A percentile compares a stretch with the other conserved stretches of the same genome.
Evolutionary conservation across 2,329 filamentous ascomycete genomes (phyloP).

Genomic region (Allantophomopsis cytisporea): DNA sequence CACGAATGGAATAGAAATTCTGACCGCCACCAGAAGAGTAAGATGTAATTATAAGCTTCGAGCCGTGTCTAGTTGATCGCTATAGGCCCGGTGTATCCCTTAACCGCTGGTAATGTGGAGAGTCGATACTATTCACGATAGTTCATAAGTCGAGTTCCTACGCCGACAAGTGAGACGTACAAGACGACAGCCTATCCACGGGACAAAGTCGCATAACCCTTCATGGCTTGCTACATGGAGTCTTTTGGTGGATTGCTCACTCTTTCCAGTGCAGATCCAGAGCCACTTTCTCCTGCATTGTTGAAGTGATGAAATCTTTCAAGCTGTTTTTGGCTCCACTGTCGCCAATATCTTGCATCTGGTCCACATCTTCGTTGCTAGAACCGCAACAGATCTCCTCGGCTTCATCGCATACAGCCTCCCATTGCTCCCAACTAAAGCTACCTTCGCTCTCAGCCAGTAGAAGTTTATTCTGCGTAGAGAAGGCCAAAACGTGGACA

Average conservation of each 20-base stretch:
- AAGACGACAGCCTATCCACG: no score
- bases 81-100: no score
- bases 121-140: no score
- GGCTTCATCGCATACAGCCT: constrained; percentile 51
- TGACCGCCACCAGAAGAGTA: no score
- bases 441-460: constrained; percentile 70
- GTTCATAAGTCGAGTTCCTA: no score
- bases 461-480: constrained; percentile 58
- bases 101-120: no score
- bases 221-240: no score
- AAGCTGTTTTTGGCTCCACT: constrained; percentile 31
- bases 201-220: no score
- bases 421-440: constrained; percentile 68
- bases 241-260: constrained; percentile 6
- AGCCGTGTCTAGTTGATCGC: no score
- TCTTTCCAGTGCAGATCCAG: constrained; percentile 42
- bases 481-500: constrained; percentile 73
- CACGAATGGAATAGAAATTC: no score
- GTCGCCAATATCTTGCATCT: constrained; percentile 23
- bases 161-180: no score
- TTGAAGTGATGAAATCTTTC: constrained; percentile 46
- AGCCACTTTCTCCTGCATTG: constrained; percentile 41
- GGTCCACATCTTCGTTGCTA: constrained; percentile 10
- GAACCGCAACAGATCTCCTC: constrained; percentile 46
- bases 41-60: no score